These are phyloP conservation scores for Kockiozyma suomiensis DNA, from an alignment of 805 yeast genomes.

Conservation along the genomic window DNA sequence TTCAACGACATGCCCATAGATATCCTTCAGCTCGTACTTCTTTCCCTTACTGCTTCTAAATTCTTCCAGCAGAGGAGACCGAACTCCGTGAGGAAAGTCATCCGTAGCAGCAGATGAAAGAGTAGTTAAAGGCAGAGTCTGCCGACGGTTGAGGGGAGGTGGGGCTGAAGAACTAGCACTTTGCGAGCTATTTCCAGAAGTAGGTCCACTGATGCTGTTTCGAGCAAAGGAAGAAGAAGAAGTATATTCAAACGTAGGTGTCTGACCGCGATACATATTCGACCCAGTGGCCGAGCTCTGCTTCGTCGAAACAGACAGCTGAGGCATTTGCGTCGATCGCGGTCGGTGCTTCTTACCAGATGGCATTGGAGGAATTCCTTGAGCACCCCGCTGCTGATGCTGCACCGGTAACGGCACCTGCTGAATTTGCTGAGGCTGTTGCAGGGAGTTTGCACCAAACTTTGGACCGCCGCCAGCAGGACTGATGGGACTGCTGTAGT, in stretches of 20 bases:
- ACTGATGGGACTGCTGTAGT: constrained; percentile 10
- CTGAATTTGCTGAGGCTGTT: constrained; percentile 5
- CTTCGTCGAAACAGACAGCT: constrained; percentile 1
- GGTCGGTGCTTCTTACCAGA: constrained; percentile 20
- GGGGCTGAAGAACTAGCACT: too few species aligned
- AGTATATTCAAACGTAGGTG: constrained; percentile 12
- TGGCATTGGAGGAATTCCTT: neutral
- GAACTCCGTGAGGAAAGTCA: constrained; percentile 26
- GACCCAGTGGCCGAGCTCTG: neutral
- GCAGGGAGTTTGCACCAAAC: neutral
- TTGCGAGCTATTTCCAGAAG: neutral
- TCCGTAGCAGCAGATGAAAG: constrained; percentile 12
- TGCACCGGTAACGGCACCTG: neutral
- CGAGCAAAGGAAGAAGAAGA: constrained; percentile 7
- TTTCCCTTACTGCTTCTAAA: constrained; percentile 69
- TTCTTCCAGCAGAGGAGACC: constrained; percentile 72
- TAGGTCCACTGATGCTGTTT: neutral
- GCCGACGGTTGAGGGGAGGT: neutral
- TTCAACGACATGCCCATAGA: constrained; percentile 85
- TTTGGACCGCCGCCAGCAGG: neutral
- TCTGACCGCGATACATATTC: constrained; percentile 10
- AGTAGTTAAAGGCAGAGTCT: constrained; percentile 4
- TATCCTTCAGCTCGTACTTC: constrained; percentile 67
- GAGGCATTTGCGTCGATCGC: constrained; percentile 8
- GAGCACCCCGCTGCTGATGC: neutral